Evolutionary conservation across 1,284 basidiomycete genomes (phyloP).

Genomic region (Butyriboletus regius): DNA sequence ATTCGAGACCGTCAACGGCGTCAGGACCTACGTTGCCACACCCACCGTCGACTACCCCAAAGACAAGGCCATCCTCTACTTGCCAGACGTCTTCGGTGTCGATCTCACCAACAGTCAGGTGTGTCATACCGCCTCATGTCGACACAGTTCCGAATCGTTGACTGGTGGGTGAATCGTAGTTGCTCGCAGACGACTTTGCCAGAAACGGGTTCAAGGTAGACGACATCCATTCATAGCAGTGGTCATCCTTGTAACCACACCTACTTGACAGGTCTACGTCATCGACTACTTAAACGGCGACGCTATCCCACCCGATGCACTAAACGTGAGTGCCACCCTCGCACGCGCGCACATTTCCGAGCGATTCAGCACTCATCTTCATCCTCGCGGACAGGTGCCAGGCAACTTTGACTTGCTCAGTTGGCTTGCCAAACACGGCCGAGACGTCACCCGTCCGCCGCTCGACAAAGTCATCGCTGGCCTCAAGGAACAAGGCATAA

Average conservation of each 20-base stretch:
- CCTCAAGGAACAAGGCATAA: conserved; percentile 54
- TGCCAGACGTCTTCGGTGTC: conserved; percentile 62
- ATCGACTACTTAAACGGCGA: conserved; percentile 45
- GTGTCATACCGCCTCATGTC: conserved; percentile 30
- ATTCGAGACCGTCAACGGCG: conserved; percentile 38
- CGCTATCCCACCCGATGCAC: conserved; percentile 25
- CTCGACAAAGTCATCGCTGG: conserved; percentile 54
- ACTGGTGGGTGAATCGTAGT: conserved; percentile 30
- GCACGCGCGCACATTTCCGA: background rate
- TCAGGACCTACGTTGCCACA: conserved; percentile 48
- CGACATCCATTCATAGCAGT: background rate
- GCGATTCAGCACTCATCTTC: background rate
- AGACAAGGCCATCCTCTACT: conserved; percentile 51
- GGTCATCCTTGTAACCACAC: conserved; percentile 19
- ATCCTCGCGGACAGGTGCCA: background rate
- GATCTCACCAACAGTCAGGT: conserved; percentile 39
- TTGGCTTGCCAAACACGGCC: conserved; percentile 49
- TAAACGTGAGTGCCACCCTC: conserved; percentile 9
- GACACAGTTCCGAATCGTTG: background rate
- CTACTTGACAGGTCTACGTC: conserved; percentile 44
- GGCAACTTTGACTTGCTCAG: conserved; percentile 36
- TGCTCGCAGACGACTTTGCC: conserved; percentile 67
- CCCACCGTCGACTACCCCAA: conserved; percentile 45
- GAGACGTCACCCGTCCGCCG: conserved; percentile 42
- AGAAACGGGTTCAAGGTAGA: conserved; percentile 60